These are phyloP conservation scores for Bremia lactucae DNA, from an alignment of 352 stramenopile genomes.

Conservation along the genomic window DNA sequence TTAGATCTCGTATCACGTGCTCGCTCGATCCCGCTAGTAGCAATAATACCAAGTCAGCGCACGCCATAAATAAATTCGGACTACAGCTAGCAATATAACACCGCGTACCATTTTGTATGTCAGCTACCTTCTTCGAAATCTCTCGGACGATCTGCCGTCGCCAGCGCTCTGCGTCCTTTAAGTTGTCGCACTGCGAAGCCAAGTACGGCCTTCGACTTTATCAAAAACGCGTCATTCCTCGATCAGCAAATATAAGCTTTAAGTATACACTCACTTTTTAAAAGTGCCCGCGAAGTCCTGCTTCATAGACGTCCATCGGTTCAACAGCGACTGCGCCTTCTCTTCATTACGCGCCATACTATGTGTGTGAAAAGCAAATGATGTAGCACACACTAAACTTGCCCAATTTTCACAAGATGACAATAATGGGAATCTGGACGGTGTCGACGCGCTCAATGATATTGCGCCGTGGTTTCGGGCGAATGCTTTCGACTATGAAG, in stretches of 20 bases:
- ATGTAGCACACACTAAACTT: conserved; percentile 3
- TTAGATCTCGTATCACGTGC: conserved; percentile 94
- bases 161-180: conserved; percentile 90
- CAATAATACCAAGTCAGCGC: background rate
- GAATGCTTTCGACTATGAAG: conserved; percentile 20
- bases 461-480: background rate
- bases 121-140: conserved; percentile 90
- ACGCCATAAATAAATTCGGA: too few relatives aligned
- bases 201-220: conserved; percentile 89
- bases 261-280: conserved; percentile 43
- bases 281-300: conserved; percentile 84
- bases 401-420: too few relatives aligned
- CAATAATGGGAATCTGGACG: conserved; percentile 15
- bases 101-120: conserved; percentile 91
- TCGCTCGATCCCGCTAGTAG: conserved; percentile 84
- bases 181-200: conserved; percentile 88
- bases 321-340: conserved; percentile 96
- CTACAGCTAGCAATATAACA: too few relatives aligned
- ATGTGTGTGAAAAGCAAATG: background rate
- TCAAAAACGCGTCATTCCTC: too few relatives aligned
- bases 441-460: conserved; percentile 1
- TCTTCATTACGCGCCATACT: conserved; percentile 97
- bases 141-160: conserved; percentile 90
- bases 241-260: background rate
- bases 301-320: conserved; percentile 97